Base-by-base conservation (phyloP, 2,329 filamentous ascomycete genomes). In the Chrysoporthe puriensis region DNA sequence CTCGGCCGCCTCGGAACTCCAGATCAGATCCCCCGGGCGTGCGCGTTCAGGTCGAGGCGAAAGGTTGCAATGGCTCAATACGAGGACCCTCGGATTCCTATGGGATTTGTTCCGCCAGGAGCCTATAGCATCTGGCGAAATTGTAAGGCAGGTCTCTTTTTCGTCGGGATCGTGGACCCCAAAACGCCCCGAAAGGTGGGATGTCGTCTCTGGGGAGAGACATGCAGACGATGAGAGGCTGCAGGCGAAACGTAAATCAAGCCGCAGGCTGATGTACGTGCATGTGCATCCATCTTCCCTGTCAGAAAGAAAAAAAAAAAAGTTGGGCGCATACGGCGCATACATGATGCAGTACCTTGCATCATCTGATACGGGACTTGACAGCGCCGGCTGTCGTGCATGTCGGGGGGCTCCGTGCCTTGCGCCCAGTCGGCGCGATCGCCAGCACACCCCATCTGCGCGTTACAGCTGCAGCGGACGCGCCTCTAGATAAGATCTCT, bases 281-380 rank as follows among this genome's bases (percentile, higher is more conserved):
- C 36, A 6, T 40, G 36, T 9, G 36, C 26, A 26, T 26, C n/a
- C n/a, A 21, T 50, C n/a, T 16, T 11, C 48, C n/a, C 13, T 50
- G 48, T 26, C n/a, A 26, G 48, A 26, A 8, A 50, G 8, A 8
- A 50, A 21, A 21, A 50, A n/a, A 50, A 50, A 11, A 9, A 50
- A 26, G 5, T 26, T 26, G 4, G 13, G 50, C 11, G 26, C 7
- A 36, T 14, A 40, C 14, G 9, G 50, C 43, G 34, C 61, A 56
- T 56, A 63, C 40, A 54, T 63, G 34, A 40, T 50, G 44, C 21
- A 62, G 16, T 8, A 34, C 40, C 62, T 63, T 63, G 66, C 63
- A 68, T 62, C 43, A 65, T 65, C 62, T 67, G 66, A 67, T 48
- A 67, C 66, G 62, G 66, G 18, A 26, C 36, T 40, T 54, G 48